A percentile compares a stretch with the other conserved stretches of the same genome.
These are phyloP conservation scores for Nyssa sinensis DNA, from an alignment of 148 eudicot genomes.

Conservation along the genomic window DNA sequence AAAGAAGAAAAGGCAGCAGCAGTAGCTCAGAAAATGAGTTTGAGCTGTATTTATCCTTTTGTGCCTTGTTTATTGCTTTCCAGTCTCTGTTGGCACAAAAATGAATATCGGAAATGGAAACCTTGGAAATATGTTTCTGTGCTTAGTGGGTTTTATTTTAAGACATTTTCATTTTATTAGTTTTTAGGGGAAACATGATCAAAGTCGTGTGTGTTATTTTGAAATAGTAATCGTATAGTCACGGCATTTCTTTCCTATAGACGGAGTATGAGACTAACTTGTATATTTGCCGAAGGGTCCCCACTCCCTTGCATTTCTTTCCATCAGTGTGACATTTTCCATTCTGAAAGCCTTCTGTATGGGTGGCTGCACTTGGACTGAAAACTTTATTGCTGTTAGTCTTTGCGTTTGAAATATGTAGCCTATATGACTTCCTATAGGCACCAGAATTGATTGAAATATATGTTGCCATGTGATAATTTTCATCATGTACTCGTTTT, in stretches of 20 bases:
- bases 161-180: not conserved
- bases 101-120: constrained; percentile 2
- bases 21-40: not conserved
- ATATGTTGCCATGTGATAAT: not conserved
- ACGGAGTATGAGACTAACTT: not conserved
- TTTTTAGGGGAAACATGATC: not conserved
- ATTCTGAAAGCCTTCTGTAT: no score
- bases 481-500: not conserved
- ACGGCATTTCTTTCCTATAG: not conserved
- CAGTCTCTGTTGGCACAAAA: not conserved
- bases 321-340: no score
- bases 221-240: not conserved
- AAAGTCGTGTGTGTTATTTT: not conserved
- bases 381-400: not conserved
- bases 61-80: not conserved
- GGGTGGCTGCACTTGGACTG: not conserved
- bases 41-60: not conserved
- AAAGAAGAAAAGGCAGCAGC: no score
- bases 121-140: not conserved
- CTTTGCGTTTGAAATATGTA: not conserved
- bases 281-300: not conserved
- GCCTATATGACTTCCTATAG: not conserved
- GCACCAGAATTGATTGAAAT: not conserved
- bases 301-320: no score
- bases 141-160: not conserved